Percentiles rank a stretch among this genome's conserved stretches.
Conservation (phyloP, 768 basidiomycete species). For the Cyclocybe cylindracea region DNA sequence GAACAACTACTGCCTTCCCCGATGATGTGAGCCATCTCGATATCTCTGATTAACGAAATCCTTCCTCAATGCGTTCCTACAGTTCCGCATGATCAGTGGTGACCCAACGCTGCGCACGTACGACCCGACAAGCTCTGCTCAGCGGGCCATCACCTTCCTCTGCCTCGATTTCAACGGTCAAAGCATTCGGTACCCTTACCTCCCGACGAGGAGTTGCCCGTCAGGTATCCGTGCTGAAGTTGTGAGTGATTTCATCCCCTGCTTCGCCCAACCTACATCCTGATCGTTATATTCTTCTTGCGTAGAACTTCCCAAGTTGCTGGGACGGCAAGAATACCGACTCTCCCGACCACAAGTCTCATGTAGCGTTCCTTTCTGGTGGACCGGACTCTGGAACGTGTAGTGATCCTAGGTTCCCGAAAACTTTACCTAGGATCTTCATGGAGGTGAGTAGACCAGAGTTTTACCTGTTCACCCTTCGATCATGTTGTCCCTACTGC, state of each 20-base stretch:
- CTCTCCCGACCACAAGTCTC: constrained; percentile 53
- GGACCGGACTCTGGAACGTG: constrained; percentile 53
- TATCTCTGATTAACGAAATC: not conserved
- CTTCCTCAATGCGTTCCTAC: constrained; percentile 1
- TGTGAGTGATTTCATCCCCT: constrained; percentile 28
- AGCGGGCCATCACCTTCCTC: constrained; percentile 48
- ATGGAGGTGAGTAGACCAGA: constrained; percentile 39
- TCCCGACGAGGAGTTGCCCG: constrained; percentile 42
- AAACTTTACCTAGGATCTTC: constrained; percentile 49
- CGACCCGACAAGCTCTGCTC: constrained; percentile 42
- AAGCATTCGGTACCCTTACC: constrained; percentile 36
- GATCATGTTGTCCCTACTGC: not conserved
- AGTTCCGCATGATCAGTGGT: constrained; percentile 58
- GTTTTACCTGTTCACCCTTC: not conserved
- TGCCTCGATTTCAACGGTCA: constrained; percentile 48
- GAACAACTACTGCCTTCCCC: constrained; percentile 52
- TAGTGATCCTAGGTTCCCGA: constrained; percentile 45
- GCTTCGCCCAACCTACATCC: not conserved
- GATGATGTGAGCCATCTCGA: constrained; percentile 42
- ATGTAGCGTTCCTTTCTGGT: constrained; percentile 46
- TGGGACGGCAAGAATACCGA: constrained; percentile 58
- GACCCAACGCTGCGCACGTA: constrained; percentile 47
- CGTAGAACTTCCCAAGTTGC: constrained; percentile 53
- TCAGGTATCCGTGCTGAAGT: constrained; percentile 52
- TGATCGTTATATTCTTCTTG: not conserved